A percentile compares a stretch with the other conserved stretches of the same genome.
phyloP scores from a whole-genome alignment of 1,284 basidiomycete species.

The Austroboletus olivaceoglutinosus region DNA sequence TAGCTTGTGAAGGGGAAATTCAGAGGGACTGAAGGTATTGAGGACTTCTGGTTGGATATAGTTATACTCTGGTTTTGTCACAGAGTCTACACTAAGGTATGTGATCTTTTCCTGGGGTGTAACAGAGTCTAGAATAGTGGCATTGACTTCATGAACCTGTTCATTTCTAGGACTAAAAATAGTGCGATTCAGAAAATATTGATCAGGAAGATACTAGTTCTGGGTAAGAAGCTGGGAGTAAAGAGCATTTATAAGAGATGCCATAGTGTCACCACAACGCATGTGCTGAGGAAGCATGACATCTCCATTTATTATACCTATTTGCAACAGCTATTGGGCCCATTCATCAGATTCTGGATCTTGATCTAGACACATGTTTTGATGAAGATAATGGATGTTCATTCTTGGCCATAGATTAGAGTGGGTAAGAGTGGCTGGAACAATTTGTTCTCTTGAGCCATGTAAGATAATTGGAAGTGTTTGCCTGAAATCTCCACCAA shows the following conservation, averaged over 20 bases:
- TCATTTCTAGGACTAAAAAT: background rate
- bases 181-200: background rate
- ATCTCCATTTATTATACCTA: constrained; percentile 32
- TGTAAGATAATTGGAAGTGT: too few species aligned
- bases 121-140: constrained; percentile 2
- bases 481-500: too few species aligned
- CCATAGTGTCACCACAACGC: constrained; percentile 11
- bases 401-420: constrained; percentile 39
- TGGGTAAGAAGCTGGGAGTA: background rate
- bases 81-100: constrained; percentile 3
- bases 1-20: constrained; percentile 28
- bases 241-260: constrained; percentile 21
- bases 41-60: constrained; percentile 26
- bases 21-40: constrained; percentile 17
- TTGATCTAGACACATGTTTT: constrained; percentile 39
- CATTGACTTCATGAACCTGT: constrained; percentile 14
- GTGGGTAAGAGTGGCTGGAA: constrained; percentile 31
- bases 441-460: constrained; percentile 36
- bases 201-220: background rate
- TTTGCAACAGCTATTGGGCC: constrained; percentile 41
- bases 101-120: background rate
- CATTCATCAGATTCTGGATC: constrained; percentile 29
- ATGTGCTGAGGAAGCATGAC: constrained; percentile 32
- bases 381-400: constrained; percentile 28
- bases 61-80: constrained; percentile 5